These are phyloP conservation scores for Coemansia sp. DNA, from an alignment of 192 early-diverging fungal species.

Conservation along the genomic window DNA sequence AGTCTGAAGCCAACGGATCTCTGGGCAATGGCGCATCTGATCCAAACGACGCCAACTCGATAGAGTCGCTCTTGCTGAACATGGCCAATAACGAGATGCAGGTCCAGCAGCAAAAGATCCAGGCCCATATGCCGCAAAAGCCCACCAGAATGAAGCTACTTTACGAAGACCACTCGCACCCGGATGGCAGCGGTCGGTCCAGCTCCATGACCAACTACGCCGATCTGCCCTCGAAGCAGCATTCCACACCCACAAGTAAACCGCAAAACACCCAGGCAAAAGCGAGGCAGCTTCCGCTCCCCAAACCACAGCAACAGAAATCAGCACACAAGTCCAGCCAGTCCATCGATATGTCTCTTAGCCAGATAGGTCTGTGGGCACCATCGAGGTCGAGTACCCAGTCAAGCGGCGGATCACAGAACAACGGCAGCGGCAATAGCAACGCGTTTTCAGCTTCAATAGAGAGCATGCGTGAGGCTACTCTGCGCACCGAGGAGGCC, in stretches of 20 bases:
- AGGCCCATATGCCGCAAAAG: conserved; percentile 43
- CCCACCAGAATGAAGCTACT: conserved; percentile 50
- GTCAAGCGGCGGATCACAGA: not conserved
- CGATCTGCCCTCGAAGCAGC: not conserved
- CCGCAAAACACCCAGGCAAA: conserved; percentile 1
- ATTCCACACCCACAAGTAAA: not conserved
- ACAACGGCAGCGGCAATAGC: too few species aligned
- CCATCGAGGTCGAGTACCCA: conserved; percentile 13
- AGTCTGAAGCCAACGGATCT: too few species aligned
- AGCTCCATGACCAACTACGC: conserved; percentile 15
- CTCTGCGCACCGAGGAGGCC: conserved; percentile 29
- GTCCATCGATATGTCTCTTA: conserved; percentile 12
- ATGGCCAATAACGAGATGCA: conserved; percentile 52
- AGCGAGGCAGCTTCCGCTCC: not conserved
- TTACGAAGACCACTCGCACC: conserved; percentile 43
- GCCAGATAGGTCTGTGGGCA: conserved; percentile 38
- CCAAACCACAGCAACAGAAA: conserved; percentile 8
- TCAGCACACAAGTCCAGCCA: too few species aligned
- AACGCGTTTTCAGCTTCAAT: conserved; percentile 46
- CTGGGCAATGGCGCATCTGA: too few species aligned
- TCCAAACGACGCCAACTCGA: conserved; percentile 34
- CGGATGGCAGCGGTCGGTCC: conserved; percentile 22
- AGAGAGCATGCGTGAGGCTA: conserved; percentile 47
- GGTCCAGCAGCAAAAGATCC: conserved; percentile 49
- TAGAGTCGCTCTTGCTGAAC: conserved; percentile 46